phyloP scores from a whole-genome alignment of 441 rosid genomes.

The Croton setiger region DNA sequence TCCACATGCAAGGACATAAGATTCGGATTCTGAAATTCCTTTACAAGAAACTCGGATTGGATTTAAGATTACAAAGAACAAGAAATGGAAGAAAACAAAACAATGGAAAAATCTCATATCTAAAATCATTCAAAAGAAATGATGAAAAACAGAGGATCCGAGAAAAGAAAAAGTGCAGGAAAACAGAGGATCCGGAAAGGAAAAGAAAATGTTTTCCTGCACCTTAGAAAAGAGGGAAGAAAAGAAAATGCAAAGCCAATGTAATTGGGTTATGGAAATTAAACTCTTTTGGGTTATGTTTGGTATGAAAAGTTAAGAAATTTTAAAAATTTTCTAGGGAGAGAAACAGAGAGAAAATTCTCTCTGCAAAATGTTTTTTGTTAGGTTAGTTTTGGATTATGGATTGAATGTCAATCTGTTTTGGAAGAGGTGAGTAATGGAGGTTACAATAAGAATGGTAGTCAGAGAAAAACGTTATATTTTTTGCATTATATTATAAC shows the following conservation, averaged over 20 bases:
- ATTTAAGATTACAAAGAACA: slow-evolving; percentile 26
- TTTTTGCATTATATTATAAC: slow-evolving; percentile 15
- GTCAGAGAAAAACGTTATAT: slow-evolving; percentile 16
- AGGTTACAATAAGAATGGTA: slow-evolving; percentile 24
- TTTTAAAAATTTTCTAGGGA: slow-evolving; percentile 15
- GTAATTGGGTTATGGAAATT: not conserved
- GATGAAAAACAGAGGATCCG: slow-evolving; percentile 22
- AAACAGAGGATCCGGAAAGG: slow-evolving; percentile 14
- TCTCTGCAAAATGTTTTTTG: slow-evolving; percentile 7
- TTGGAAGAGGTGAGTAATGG: slow-evolving; percentile 2
- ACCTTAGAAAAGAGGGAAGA: not conserved
- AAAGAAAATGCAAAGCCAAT: not conserved
- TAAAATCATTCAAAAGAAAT: slow-evolving; percentile 15
- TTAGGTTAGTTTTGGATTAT: not conserved
- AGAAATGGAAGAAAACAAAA: slow-evolving; percentile 23
- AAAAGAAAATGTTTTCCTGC: slow-evolving; percentile 11
- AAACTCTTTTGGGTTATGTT: not conserved
- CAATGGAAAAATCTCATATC: slow-evolving; percentile 32
- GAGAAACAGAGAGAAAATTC: slow-evolving; percentile 20
- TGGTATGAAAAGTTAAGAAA: not conserved
- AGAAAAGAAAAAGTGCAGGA: slow-evolving; percentile 19
- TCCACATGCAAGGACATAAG: slow-evolving; percentile 49
- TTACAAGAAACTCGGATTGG: slow-evolving; percentile 23
- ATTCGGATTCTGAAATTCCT: slow-evolving; percentile 17
- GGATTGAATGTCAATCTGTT: not conserved